Percentiles rank a stretch among this genome's conserved stretches.
These are phyloP conservation scores for Selenicereus undatus DNA, from an alignment of 148 eudicot genomes.

Conservation along the genomic window DNA sequence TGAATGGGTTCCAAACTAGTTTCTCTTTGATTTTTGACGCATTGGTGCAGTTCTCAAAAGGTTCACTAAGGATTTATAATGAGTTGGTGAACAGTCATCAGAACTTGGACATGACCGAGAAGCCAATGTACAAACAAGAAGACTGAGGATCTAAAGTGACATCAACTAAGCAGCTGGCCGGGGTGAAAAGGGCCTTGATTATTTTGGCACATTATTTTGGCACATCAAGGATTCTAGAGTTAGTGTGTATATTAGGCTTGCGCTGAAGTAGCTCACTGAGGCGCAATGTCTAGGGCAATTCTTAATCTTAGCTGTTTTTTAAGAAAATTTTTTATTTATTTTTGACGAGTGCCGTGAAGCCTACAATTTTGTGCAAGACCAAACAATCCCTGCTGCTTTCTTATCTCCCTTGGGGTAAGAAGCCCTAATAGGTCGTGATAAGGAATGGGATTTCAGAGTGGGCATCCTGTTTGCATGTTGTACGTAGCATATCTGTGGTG, in stretches of 20 bases:
- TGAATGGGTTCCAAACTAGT: conserved; percentile 86
- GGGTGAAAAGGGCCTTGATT: conserved; percentile 34
- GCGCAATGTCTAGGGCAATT: conserved; percentile 27
- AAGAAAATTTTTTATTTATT: conserved; percentile 19
- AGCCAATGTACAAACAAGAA: conserved; percentile 33
- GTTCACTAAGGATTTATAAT: conserved; percentile 63
- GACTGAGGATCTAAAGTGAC: conserved; percentile 26
- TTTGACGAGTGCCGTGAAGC: conserved; percentile 27
- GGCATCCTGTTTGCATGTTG: conserved; percentile 25
- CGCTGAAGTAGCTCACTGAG: conserved; percentile 90
- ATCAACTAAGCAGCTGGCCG: conserved; percentile 6
- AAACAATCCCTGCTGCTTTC: conserved; percentile 21
- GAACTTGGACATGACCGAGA: conserved; percentile 37
- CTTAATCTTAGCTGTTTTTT: conserved; percentile 22
- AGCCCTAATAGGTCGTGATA: conserved; percentile 9
- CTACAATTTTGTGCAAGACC: conserved; percentile 44
- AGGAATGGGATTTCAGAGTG: conserved; percentile 32
- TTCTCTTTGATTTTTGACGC: conserved; percentile 67
- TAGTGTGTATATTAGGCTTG: conserved; percentile 45
- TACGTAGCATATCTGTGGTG: conserved; percentile 22
- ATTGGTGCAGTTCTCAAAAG: conserved; percentile 66
- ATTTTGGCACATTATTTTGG: conserved; percentile 30
- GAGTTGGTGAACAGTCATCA: conserved; percentile 40
- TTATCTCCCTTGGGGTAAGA: conserved; percentile 4
- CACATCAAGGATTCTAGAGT: conserved; percentile 28